A percentile compares a stretch with the other conserved stretches of the same genome.
Conservation (phyloP, 1,139 yeast species). For the Yamadazyma siamensis region DNA sequence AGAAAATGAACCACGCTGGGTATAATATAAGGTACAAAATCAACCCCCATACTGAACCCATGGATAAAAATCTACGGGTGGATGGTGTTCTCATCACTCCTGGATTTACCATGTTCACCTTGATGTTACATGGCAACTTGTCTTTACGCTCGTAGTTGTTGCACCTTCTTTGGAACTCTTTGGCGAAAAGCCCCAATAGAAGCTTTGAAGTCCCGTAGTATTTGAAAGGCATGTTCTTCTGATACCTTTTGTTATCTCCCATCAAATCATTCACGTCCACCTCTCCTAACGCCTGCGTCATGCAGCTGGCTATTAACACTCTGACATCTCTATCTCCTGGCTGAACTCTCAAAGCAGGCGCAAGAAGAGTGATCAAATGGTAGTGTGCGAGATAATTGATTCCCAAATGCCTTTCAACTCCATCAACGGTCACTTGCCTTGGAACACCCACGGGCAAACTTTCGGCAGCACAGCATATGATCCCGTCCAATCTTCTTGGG, state of each 20-base stretch:
- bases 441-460: slow-evolving; percentile 62
- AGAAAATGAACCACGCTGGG: slow-evolving; percentile 79
- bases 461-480: slow-evolving; percentile 85
- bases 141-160: slow-evolving; percentile 59
- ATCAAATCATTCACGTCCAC: slow-evolving; percentile 66
- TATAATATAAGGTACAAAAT: slow-evolving; percentile 62
- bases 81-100: slow-evolving; percentile 89
- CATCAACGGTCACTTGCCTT: slow-evolving; percentile 70
- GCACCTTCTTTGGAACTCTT: slow-evolving; percentile 69
- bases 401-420: slow-evolving; percentile 81
- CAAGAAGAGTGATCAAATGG: slow-evolving; percentile 72
- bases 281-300: slow-evolving; percentile 70
- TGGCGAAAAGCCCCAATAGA: slow-evolving; percentile 66
- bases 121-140: slow-evolving; percentile 63
- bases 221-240: slow-evolving; percentile 62
- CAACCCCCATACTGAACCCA: slow-evolving; percentile 75
- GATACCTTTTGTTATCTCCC: slow-evolving; percentile 61
- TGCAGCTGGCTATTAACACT: slow-evolving; percentile 70
- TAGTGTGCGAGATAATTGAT: slow-evolving; percentile 77
- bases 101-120: slow-evolving; percentile 81
- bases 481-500: slow-evolving; percentile 85
- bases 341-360: slow-evolving; percentile 81
- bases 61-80: slow-evolving; percentile 70
- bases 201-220: slow-evolving; percentile 82
- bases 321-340: slow-evolving; percentile 95